Conservation (phyloP, 768 basidiomycete genomes). For the Hygrocybe coccinea region DNA sequence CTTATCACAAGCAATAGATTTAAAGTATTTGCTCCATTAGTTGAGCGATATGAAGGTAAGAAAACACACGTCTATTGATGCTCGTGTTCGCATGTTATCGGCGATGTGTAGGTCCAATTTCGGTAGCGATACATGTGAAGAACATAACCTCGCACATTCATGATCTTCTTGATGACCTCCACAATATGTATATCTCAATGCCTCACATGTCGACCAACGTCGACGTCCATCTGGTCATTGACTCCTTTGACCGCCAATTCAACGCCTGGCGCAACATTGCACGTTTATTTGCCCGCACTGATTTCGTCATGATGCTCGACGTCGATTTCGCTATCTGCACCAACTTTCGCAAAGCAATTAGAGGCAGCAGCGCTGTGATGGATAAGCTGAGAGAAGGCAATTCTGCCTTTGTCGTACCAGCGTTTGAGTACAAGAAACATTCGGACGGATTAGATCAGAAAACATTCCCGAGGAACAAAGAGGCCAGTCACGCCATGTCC, state of each 20-base stretch:
- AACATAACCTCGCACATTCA: constrained; percentile 44
- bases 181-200: constrained; percentile 61
- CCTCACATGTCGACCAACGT: constrained; percentile 63
- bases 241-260: constrained; percentile 77
- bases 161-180: constrained; percentile 55
- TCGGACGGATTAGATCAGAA: constrained; percentile 54
- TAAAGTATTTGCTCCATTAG: constrained; percentile 64
- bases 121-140: constrained; percentile 74
- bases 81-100: not conserved
- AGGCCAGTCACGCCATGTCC: constrained; percentile 37
- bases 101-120: constrained; percentile 61
- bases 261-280: constrained; percentile 89
- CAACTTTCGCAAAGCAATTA: constrained; percentile 61
- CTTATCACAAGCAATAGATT: constrained; percentile 78
- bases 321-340: constrained; percentile 86
- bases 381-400: constrained; percentile 52
- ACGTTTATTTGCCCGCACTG: constrained; percentile 75
- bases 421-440: constrained; percentile 73
- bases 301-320: constrained; percentile 87
- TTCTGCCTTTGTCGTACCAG: constrained; percentile 76
- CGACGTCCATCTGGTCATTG: constrained; percentile 83
- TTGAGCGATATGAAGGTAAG: constrained; percentile 69
- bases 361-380: constrained; percentile 37
- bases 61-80: constrained; percentile 10
- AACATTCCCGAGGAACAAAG: constrained; percentile 65